phyloP scores from a whole-genome alignment of 164 flowering plant species.

The Umbellularia californica region DNA sequence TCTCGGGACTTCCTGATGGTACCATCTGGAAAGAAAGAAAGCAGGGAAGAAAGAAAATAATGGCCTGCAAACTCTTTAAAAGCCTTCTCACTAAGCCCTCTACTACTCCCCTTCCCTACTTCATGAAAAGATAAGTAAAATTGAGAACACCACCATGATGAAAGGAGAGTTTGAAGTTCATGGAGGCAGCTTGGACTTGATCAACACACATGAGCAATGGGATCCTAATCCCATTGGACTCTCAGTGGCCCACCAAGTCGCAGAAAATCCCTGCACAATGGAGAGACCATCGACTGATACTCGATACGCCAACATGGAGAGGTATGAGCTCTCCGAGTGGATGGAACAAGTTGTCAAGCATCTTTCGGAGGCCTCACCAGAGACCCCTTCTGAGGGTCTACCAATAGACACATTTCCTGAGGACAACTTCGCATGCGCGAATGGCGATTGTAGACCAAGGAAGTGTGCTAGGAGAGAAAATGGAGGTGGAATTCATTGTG shows the following conservation, averaged over 20 bases:
- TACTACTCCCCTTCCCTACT: background rate
- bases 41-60: constrained; percentile 1
- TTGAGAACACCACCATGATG: constrained; percentile 12
- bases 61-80: constrained; percentile 18
- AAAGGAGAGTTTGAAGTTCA: constrained; percentile 39
- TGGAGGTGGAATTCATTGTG: too few species aligned
- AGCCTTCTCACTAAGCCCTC: background rate
- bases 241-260: background rate
- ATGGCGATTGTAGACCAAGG: constrained; percentile 27
- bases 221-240: constrained; percentile 21
- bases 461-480: constrained; percentile 21
- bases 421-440: constrained; percentile 10
- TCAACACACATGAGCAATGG: constrained; percentile 48
- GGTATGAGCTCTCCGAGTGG: constrained; percentile 60
- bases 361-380: constrained; percentile 43
- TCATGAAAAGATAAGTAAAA: background rate
- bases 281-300: constrained; percentile 19
- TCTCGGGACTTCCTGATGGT: constrained; percentile 10
- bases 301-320: constrained; percentile 18
- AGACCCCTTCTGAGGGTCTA: constrained; percentile 9
- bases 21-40: background rate
- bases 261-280: background rate
- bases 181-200: constrained; percentile 32
- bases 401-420: constrained; percentile 6
- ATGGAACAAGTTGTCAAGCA: constrained; percentile 53